A percentile compares a stretch with the other conserved stretches of the same genome.
phyloP scores from a whole-genome alignment of 306 rosid genomes.

The Casuarina cunninghamiana region DNA sequence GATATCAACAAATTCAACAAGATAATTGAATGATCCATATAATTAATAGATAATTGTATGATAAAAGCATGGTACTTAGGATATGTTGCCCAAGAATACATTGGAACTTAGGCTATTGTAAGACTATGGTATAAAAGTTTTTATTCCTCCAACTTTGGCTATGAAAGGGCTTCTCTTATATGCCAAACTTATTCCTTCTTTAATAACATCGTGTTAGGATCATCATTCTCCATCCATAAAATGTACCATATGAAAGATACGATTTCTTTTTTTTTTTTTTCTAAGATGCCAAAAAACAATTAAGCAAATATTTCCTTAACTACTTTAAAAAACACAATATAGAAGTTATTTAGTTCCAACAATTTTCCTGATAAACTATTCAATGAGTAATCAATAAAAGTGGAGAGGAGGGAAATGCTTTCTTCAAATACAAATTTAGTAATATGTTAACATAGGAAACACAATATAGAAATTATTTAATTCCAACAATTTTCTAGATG shows the following conservation, averaged over 20 bases:
- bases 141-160: constrained; percentile 78
- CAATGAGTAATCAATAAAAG: too few species aligned
- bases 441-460: background rate
- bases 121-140: constrained; percentile 88
- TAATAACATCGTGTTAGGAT: too few species aligned
- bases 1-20: background rate
- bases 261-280: too few species aligned
- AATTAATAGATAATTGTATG: background rate
- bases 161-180: constrained; percentile 86
- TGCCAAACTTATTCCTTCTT: constrained; percentile 91
- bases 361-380: background rate
- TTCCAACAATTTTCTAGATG: too few species aligned
- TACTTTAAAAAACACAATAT: background rate
- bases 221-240: too few species aligned
- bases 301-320: constrained; percentile 18
- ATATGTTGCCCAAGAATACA: constrained; percentile 80
- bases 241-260: too few species aligned
- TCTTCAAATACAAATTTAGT: background rate
- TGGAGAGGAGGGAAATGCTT: background rate
- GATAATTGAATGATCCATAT: constrained; percentile 3
- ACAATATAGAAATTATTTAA: too few species aligned
- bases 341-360: constrained; percentile 2
- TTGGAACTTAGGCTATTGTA: constrained; percentile 80
- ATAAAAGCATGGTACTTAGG: constrained; percentile 52
- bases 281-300: too few species aligned